Evolutionary conservation across 148 eudicot genomes (phyloP).

Genomic region (Fagopyrum homotropicum): DNA sequence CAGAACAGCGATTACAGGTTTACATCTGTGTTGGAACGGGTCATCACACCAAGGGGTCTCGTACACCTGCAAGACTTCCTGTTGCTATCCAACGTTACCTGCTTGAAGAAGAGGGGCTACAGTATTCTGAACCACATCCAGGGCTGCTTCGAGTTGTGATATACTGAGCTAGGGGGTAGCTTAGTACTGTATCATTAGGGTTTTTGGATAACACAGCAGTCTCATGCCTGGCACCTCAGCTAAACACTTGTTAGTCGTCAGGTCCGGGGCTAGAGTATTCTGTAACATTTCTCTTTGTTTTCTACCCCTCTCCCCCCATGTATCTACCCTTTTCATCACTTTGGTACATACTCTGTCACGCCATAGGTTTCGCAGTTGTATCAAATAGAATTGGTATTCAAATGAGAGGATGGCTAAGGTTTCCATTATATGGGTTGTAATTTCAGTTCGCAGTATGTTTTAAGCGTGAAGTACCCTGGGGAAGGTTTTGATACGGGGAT

Average conservation of each 20-base stretch:
- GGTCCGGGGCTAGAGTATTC: not conserved
- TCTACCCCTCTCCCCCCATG: not conserved
- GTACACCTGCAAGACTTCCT: slow-evolving; percentile 88
- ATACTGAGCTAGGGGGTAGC: slow-evolving; percentile 36
- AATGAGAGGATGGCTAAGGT: not conserved
- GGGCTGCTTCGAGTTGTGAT: slow-evolving; percentile 82
- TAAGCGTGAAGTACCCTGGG: no score
- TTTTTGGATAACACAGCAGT: not conserved
- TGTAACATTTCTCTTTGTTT: slow-evolving; percentile 11
- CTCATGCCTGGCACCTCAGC: not conserved
- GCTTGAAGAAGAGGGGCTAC: slow-evolving; percentile 89
- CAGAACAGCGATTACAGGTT: slow-evolving; percentile 52
- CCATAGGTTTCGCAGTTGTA: not conserved
- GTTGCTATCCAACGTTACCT: slow-evolving; percentile 80
- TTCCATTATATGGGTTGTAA: not conserved
- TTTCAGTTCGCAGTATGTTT: not conserved
- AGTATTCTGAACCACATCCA: slow-evolving; percentile 83
- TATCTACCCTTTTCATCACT: slow-evolving; percentile 1
- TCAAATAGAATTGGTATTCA: not conserved
- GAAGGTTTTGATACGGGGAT: no score
- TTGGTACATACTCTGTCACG: not conserved
- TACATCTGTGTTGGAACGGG: slow-evolving; percentile 91
- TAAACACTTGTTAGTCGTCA: not conserved
- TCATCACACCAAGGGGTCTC: slow-evolving; percentile 83
- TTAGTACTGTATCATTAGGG: not conserved